These are phyloP conservation scores for Cladobotryum mycophilum DNA, from an alignment of 2,329 filamentous ascomycete species.

Conservation along the genomic window DNA sequence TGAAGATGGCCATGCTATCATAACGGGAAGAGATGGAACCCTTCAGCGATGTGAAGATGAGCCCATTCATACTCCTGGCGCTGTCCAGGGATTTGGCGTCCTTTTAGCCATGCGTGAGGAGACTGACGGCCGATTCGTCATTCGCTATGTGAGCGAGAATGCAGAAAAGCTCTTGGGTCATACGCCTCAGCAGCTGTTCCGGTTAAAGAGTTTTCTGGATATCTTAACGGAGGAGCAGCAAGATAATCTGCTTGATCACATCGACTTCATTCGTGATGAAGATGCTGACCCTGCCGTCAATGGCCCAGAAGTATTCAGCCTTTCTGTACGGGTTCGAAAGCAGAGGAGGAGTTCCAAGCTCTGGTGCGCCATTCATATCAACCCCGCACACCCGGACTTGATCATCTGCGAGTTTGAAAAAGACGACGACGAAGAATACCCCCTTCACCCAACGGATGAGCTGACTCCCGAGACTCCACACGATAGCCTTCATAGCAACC, in stretches of 20 bases:
- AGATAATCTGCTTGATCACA: conserved; percentile 76
- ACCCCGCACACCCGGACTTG: conserved; percentile 58
- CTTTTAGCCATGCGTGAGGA: conserved; percentile 70
- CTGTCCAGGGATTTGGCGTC: conserved; percentile 73
- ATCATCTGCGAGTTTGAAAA: conserved; percentile 86
- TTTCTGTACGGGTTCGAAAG: conserved; percentile 59
- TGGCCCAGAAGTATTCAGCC: conserved; percentile 79
- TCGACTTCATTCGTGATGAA: conserved; percentile 82
- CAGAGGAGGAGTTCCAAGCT: conserved; percentile 55
- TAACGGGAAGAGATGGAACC: conserved; percentile 69
- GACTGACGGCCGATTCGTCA: conserved; percentile 57
- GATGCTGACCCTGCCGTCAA: conserved; percentile 67
- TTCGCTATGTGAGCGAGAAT: conserved; percentile 77
- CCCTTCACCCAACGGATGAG: conserved; percentile 58
- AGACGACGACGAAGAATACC: conserved; percentile 66
- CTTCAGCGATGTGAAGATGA: conserved; percentile 84
- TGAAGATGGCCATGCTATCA: conserved; percentile 71
- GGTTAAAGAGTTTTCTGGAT: conserved; percentile 69
- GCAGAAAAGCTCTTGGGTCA: conserved; percentile 69
- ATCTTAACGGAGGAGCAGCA: conserved; percentile 78
- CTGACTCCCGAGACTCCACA: conserved; percentile 56
- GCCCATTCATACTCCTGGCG: conserved; percentile 81
- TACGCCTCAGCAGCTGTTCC: conserved; percentile 69
- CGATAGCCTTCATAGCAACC: conserved; percentile 67
- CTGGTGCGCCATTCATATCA: conserved; percentile 83